phyloP scores from a whole-genome alignment of 257 asterid genomes.

The Solanum pinnatisectum region DNA sequence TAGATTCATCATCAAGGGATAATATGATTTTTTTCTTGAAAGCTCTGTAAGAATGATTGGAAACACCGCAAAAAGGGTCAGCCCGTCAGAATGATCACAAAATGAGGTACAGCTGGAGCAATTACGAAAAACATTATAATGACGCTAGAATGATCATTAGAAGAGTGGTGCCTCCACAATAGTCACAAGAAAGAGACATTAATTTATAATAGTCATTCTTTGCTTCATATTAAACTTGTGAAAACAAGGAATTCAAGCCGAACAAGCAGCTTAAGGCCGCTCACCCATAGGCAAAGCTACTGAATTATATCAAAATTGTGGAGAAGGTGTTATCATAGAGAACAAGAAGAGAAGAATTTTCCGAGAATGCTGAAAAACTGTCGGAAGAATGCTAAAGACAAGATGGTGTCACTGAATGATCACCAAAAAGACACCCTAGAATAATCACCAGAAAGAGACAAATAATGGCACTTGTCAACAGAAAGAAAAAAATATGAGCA shows the following conservation, averaged over 20 bases:
- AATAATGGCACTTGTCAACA: neutral
- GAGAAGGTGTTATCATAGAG: neutral
- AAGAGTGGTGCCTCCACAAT: too few species aligned
- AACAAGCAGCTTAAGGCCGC: neutral
- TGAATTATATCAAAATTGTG: neutral
- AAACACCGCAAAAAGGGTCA: too few species aligned
- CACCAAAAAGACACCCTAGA: neutral
- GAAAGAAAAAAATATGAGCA: neutral
- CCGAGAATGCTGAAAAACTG: neutral
- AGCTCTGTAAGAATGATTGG: too few species aligned
- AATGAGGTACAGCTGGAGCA: too few species aligned
- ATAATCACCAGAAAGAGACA: neutral
- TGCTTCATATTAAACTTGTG: neutral
- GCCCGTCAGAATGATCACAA: too few species aligned
- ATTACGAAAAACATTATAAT: too few species aligned
- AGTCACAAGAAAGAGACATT: neutral
- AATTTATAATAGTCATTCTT: neutral
- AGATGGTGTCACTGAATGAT: neutral
- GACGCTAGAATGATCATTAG: too few species aligned
- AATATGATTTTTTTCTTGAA: too few species aligned
- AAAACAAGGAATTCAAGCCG: neutral
- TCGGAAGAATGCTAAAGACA: neutral
- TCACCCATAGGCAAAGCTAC: neutral
- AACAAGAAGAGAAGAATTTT: neutral
- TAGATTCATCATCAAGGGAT: too few species aligned